Base-by-base conservation (phyloP, 2,329 filamentous ascomycete species). In the Leptographium procerum region DNA sequence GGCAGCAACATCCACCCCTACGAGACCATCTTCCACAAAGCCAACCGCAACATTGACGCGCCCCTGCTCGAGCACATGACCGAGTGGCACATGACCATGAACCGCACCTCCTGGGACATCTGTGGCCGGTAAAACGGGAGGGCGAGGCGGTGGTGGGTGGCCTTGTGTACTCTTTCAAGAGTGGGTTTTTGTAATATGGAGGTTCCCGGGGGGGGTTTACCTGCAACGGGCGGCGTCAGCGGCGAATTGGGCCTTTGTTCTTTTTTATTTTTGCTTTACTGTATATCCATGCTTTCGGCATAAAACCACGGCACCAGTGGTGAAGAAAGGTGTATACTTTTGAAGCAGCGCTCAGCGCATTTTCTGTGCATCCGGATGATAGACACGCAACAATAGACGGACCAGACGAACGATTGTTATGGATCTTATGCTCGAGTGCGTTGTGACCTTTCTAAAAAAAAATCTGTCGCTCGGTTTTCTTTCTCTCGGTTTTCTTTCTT, bases 1-100 rank as follows among this genome's bases (percentile, higher is more conserved):
- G 70, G 69, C 36, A 65, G 63, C 57, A 70, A 66, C 55, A 57
- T 71, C 9, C 70, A 73, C 51, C 70, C 71, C 1, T 73, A 72
- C 62, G 71, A 73, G 66, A 69, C 68, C 1, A 57, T 73, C 22
- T 73, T 73, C 57, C 63, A 68, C 58, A 71, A 72, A 63, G 66
- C 69, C 5, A 69, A 70, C 52, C 63, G 66, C 34, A 63, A 66
- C 10, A 66, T 70, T 36, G 69, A 71, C 51, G 64, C 64, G 1
- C 34, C 50, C 1, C 55, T 67, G 33, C 61, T 73, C 29, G 57
- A 62, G 2, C 62, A 63, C n/a, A 56, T 72, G 50, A 70, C 69
- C 2, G 61, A 66, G 50, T 69, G 68, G 68, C 69, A 72, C 45
- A 57, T 65, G 34, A 36, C 2, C n/a, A 56, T 56, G 55, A 14